A percentile compares a stretch with the other conserved stretches of the same genome.
phyloP scores from a whole-genome alignment of 2,329 filamentous ascomycete genomes.

The Bipolaris victoriae region DNA sequence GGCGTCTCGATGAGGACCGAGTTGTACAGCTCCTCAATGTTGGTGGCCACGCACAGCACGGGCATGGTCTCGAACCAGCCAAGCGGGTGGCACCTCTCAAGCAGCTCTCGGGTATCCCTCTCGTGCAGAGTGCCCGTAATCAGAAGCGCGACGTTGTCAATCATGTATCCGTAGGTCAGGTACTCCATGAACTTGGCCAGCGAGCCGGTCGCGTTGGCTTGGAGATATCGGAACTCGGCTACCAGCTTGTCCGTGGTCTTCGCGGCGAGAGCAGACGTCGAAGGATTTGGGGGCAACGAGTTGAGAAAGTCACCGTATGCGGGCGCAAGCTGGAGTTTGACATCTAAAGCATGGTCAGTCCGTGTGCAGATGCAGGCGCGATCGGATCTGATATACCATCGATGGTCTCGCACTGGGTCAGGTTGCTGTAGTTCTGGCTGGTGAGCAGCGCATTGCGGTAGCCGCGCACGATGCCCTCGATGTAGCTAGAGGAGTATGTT shows the following conservation, averaged over 20 bases:
- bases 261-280: constrained; percentile 89
- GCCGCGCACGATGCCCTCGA: constrained; percentile 96
- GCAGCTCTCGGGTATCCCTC: constrained; percentile 90
- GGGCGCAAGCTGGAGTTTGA: constrained; percentile 96
- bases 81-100: constrained; percentile 94
- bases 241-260: constrained; percentile 99
- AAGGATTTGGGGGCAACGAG: constrained; percentile 92
- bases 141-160: constrained; percentile 96
- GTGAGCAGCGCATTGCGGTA: constrained; percentile 95
- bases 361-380: constrained; percentile 8
- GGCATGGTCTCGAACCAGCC: constrained; percentile 99
- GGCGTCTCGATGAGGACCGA: constrained; percentile 96
- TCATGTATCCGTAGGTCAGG: constrained; percentile 99
- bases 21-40: constrained; percentile 99
- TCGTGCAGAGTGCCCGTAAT: constrained; percentile 98
- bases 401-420: constrained; percentile 97
- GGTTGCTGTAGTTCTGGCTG: constrained; percentile 87
- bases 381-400: constrained; percentile 68
- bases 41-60: constrained; percentile 94
- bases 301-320: constrained; percentile 97
- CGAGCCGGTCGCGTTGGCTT: constrained; percentile 89
- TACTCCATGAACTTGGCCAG: constrained; percentile 97
- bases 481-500: constrained; percentile 67
- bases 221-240: constrained; percentile 94
- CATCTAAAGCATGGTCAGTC: constrained; percentile 70